Conservation (phyloP, 352 stramenopile genomes). For the Phytophthora chlamydospora region DNA sequence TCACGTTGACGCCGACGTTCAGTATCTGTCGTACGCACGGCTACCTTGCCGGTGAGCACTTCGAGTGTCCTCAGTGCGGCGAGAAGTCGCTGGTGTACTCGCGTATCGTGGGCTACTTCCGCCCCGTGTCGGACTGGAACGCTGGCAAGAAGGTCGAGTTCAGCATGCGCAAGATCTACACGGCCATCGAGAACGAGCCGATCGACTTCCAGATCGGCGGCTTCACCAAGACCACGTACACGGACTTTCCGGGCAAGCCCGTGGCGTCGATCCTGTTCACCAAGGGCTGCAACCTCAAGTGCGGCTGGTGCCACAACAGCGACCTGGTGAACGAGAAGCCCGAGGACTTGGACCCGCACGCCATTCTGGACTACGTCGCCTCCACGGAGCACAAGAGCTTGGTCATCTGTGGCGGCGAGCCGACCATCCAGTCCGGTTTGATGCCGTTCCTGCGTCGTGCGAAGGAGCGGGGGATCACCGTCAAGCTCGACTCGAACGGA, state of each 20-base stretch:
- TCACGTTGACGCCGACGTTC: slow-evolving; percentile 38
- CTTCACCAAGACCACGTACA: slow-evolving; percentile 39
- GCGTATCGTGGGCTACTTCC: slow-evolving; percentile 41
- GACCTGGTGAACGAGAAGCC: slow-evolving; percentile 36
- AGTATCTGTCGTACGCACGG: slow-evolving; percentile 36
- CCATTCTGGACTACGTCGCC: slow-evolving; percentile 40
- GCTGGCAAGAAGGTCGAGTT: slow-evolving; percentile 41
- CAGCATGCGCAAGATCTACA: slow-evolving; percentile 43
- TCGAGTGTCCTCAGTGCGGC: slow-evolving; percentile 37
- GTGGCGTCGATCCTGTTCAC: slow-evolving; percentile 39
- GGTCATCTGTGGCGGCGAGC: slow-evolving; percentile 37
- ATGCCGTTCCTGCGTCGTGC: slow-evolving; percentile 35
- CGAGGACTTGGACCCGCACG: slow-evolving; percentile 30
- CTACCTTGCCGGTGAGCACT: slow-evolving; percentile 35
- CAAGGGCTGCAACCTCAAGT: slow-evolving; percentile 41
- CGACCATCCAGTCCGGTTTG: slow-evolving; percentile 35
- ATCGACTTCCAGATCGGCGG: slow-evolving; percentile 40
- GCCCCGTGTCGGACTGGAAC: slow-evolving; percentile 38
- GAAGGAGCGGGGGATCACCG: slow-evolving; percentile 29
- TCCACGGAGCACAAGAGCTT: slow-evolving; percentile 35
- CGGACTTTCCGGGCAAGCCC: slow-evolving; percentile 29
- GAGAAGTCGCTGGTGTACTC: slow-evolving; percentile 37
- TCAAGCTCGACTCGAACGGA: slow-evolving; percentile 43
- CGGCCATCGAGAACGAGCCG: slow-evolving; percentile 32
- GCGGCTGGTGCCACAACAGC: slow-evolving; percentile 41